Percentiles rank a stretch among this genome's conserved stretches.
Evolutionary conservation across 495 filamentous ascomycete species (phyloP).

Genomic region (Hypoxylon perforatum): DNA sequence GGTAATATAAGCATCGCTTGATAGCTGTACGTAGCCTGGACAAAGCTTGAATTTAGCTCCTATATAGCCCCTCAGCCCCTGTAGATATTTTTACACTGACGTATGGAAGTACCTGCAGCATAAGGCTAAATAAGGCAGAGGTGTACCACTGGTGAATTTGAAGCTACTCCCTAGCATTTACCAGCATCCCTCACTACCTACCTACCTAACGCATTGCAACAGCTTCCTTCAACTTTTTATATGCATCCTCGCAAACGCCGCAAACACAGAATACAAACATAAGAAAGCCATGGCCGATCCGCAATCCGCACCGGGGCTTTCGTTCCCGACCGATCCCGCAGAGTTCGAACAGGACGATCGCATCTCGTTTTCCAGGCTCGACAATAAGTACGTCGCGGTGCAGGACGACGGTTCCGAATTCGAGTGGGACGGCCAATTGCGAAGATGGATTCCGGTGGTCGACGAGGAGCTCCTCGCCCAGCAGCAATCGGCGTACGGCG

Average conservation of each 20-base stretch:
- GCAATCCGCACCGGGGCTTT: slow-evolving; percentile 35
- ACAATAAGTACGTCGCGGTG: slow-evolving; percentile 84
- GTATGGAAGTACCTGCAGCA: too few relatives aligned
- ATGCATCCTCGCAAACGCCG: background rate
- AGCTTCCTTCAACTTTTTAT: too few relatives aligned
- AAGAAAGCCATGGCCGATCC: slow-evolving; percentile 37
- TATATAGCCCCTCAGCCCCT: too few relatives aligned
- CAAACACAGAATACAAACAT: background rate
- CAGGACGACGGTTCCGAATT: slow-evolving; percentile 87
- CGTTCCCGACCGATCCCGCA: slow-evolving; percentile 75
- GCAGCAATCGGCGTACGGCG: slow-evolving; percentile 81
- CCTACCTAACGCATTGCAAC: too few relatives aligned
- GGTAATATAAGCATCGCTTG: too few relatives aligned
- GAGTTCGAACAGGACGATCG: slow-evolving; percentile 86
- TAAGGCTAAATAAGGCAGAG: too few relatives aligned
- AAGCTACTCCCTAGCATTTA: too few relatives aligned
- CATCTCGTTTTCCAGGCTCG: slow-evolving; percentile 84
- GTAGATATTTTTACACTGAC: too few relatives aligned
- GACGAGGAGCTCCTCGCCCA: slow-evolving; percentile 83
- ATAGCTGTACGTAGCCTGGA: too few relatives aligned
- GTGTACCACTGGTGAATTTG: too few relatives aligned
- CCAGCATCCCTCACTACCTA: too few relatives aligned
- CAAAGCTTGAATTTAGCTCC: too few relatives aligned
- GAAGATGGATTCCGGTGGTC: slow-evolving; percentile 83
- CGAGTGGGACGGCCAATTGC: slow-evolving; percentile 76